Evolutionary conservation across 2,329 filamentous ascomycete genomes (phyloP).

Genomic region (Diaporthe australafricana): DNA sequence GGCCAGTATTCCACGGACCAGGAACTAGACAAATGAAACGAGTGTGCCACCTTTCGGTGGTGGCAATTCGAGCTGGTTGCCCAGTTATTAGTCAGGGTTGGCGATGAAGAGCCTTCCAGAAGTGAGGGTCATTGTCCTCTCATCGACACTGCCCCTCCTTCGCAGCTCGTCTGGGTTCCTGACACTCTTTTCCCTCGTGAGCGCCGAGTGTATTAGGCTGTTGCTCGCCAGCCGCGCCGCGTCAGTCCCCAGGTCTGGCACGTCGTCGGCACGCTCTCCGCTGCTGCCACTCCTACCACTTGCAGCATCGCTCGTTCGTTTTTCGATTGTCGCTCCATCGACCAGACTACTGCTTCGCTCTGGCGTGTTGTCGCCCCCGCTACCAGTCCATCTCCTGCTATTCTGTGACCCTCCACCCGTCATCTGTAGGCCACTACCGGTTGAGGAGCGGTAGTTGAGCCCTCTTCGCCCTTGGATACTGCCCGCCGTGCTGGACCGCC

Average conservation of each 20-base stretch:
- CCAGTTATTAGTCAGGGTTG: slow-evolving; percentile 75
- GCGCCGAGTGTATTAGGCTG: slow-evolving; percentile 66
- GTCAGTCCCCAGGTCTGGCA: slow-evolving; percentile 63
- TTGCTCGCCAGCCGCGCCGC: slow-evolving; percentile 67
- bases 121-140: slow-evolving; percentile 81
- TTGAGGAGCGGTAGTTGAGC: slow-evolving; percentile 63
- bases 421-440: slow-evolving; percentile 37
- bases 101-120: slow-evolving; percentile 83
- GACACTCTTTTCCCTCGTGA: slow-evolving; percentile 73
- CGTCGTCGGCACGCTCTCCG: slow-evolving; percentile 69
- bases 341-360: slow-evolving; percentile 65
- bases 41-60: slow-evolving; percentile 1
- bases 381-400: slow-evolving; percentile 35
- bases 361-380: slow-evolving; percentile 56
- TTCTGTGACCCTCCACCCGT: slow-evolving; percentile 37
- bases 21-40: slow-evolving; percentile 29
- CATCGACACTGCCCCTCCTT: slow-evolving; percentile 85
- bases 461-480: slow-evolving; percentile 54
- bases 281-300: slow-evolving; percentile 67
- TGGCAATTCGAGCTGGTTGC: background rate
- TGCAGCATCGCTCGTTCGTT: slow-evolving; percentile 53
- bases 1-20: slow-evolving; percentile 6
- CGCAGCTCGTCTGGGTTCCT: slow-evolving; percentile 78
- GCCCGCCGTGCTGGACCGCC: slow-evolving; percentile 74
- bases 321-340: slow-evolving; percentile 54